Percentiles rank a stretch among this genome's conserved stretches.
phyloP scores from a whole-genome alignment of 257 asterid genomes.

The Ligustrum vulgare region DNA sequence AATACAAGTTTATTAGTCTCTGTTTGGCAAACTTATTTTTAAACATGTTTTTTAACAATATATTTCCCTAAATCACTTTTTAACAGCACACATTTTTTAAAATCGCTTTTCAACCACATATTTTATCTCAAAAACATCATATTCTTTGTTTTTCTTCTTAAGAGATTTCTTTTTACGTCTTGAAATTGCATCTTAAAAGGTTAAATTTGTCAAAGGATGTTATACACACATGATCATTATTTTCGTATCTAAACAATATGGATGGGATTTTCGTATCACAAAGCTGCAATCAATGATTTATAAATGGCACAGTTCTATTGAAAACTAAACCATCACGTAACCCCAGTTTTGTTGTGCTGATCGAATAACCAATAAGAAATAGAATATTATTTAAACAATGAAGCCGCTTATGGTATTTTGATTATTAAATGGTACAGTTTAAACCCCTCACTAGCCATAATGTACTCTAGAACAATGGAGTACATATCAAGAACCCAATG shows the following conservation, averaged over 20 bases:
- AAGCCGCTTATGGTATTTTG: background rate
- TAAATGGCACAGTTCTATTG: background rate
- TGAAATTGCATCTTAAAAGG: too few species aligned
- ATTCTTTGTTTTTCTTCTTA: too few species aligned
- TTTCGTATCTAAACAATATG: background rate
- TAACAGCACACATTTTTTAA: too few species aligned
- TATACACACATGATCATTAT: background rate
- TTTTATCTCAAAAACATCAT: too few species aligned
- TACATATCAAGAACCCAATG: too few species aligned
- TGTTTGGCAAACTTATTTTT: too few species aligned
- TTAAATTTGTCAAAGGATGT: background rate
- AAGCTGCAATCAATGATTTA: background rate
- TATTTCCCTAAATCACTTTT: too few species aligned
- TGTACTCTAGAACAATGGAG: background rate
- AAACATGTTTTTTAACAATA: too few species aligned
- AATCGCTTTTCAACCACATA: too few species aligned
- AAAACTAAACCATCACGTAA: background rate
- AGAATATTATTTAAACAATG: background rate
- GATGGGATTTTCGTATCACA: background rate
- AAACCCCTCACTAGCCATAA: background rate
- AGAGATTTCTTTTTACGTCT: background rate
- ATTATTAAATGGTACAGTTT: background rate
- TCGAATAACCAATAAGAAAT: background rate
- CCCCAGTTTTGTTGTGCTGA: background rate
- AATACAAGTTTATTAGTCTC: background rate